A percentile compares a stretch with the other conserved stretches of the same genome.
These are phyloP conservation scores for Aureobasidium pullulans DNA, from an alignment of 2,329 filamentous ascomycete species.

Conservation along the genomic window DNA sequence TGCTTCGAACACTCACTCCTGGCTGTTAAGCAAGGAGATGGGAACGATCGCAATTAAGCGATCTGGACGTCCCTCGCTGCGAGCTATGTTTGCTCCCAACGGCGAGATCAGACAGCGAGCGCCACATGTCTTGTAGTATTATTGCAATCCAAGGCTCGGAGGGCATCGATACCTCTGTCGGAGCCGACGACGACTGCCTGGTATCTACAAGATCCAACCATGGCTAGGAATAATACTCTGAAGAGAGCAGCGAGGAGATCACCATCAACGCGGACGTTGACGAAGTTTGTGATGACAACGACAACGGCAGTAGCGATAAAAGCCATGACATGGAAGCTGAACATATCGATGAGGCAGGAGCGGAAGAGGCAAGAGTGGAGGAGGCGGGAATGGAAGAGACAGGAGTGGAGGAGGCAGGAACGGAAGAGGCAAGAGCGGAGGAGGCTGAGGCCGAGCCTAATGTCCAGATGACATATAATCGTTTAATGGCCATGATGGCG, in stretches of 20 bases:
- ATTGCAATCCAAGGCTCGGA: not conserved
- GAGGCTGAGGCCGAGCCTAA: not conserved
- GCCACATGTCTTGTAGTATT: not conserved
- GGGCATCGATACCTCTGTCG: not conserved
- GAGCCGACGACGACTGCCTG: not conserved
- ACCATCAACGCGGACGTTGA: not conserved
- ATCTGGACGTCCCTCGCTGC: not conserved
- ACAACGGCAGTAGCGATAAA: too few relatives aligned
- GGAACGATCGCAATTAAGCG: conserved; percentile 52
- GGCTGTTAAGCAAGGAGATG: conserved; percentile 72
- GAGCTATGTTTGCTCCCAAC: not conserved
- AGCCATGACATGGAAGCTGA: not conserved
- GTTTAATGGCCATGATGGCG: not conserved
- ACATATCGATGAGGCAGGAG: not conserved
- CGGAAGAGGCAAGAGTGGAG: too few relatives aligned
- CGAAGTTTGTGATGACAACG: not conserved
- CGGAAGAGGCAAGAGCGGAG: not conserved
- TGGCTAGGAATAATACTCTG: not conserved
- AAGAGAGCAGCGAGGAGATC: not conserved
- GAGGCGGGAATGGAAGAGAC: too few relatives aligned
- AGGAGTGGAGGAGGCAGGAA: not conserved
- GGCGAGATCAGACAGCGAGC: not conserved
- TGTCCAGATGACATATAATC: not conserved
- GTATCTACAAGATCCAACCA: not conserved
- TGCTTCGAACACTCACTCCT: conserved; percentile 89